Base-by-base conservation (phyloP, 306 rosid species). In the Cyamopsis tetragonoloba region DNA sequence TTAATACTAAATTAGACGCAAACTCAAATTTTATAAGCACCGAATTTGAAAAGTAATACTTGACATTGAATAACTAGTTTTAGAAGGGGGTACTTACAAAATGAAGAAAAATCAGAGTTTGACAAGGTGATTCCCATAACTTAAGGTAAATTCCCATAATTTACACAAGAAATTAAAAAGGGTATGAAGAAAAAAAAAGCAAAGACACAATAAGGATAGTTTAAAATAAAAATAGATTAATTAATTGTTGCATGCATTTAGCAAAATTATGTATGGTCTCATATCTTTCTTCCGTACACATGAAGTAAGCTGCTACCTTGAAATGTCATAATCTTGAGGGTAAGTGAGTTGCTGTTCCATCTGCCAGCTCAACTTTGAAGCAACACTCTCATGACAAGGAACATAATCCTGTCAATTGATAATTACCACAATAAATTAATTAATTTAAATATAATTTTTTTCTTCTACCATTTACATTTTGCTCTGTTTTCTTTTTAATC, bases 321-420 rank as follows among this genome's bases (percentile, higher is more conserved):
- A 85, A 70, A 95, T 88, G 48, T 78, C 96, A 82, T 53, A 85
- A 20, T 74, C 86, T 75, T 86, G 96, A 71, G 99, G 86, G 75
- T 80, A 87, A 69, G 86, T 82, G 38, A 85, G 82, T 80, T 91
- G 84, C 86, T 91, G 85, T 73, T 83, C 97, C 70, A 83, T 82
- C 80, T 88, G 96, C 97, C 99, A 90, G 72, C 82, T 88, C 84
- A 87, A 77, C 82, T 86, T 88, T 32, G 89, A 80, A 75, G 99
- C 97, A 79, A 77, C 99, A 77, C 97, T 78, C 76, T 95, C 99
- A 71, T 88, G 99, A 54, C 97, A 84, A 3, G 99, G 97, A 38
- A 86, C 95, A 19, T 95, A 95, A 17, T 91, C 99, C 99, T 95
- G 74, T 27, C 39, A 61, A 41, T 55, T 46, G 23, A 59, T n/a